Conservation (phyloP, 192 early-diverging fungal genomes). For the Entophlyctis luteolus region DNA sequence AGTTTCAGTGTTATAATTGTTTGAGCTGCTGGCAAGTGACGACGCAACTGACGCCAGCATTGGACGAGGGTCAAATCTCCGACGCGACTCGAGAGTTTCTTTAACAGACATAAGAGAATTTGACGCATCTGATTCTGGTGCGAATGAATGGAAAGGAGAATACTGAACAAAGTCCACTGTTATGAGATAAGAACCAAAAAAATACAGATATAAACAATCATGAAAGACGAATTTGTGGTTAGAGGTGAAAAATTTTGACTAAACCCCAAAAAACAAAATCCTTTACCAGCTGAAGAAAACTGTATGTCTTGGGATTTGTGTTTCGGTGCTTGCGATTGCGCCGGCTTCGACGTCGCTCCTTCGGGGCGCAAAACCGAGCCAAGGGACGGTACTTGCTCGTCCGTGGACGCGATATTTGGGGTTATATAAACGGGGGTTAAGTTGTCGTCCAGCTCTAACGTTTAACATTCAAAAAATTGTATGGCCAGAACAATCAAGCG, state of each 20-base stretch:
- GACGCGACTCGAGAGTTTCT: constrained; percentile 15
- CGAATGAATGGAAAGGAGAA: constrained; percentile 1
- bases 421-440: constrained; percentile 6
- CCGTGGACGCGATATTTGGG: background rate
- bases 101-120: constrained; percentile 3
- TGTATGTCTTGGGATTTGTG: background rate
- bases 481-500: background rate
- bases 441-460: constrained; percentile 3
- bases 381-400: constrained; percentile 1
- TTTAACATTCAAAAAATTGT: background rate
- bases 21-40: background rate
- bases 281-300: background rate
- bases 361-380: background rate
- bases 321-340: no score
- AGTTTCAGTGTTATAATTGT: background rate
- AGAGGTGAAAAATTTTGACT: no score
- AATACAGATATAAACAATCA: no score
- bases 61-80: no score
- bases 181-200: no score
- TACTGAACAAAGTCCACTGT: constrained; percentile 1
- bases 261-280: no score
- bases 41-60: no score
- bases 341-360: background rate
- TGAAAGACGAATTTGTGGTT: no score
- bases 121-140: constrained; percentile 1